These are phyloP conservation scores for Chimonanthus salicifolius DNA, from an alignment of 164 flowering plant species.

Conservation along the genomic window DNA sequence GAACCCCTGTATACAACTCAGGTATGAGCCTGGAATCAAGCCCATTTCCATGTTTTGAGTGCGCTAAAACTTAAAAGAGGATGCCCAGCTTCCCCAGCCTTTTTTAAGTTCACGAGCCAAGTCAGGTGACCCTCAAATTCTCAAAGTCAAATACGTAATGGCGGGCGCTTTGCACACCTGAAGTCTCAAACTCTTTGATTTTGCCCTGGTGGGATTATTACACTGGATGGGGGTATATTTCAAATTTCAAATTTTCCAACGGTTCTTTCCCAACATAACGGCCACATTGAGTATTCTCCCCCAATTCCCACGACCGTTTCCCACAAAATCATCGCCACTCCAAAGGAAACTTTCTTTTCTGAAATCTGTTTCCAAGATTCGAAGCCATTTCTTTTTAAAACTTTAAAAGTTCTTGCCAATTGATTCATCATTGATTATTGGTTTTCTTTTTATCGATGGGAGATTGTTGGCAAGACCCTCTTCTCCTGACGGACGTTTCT, in stretches of 20 bases:
- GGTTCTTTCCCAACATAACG: slow-evolving; percentile 12
- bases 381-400: slow-evolving; percentile 5
- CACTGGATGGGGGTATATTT: slow-evolving; percentile 10
- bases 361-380: slow-evolving; percentile 5
- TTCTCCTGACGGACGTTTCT: slow-evolving; percentile 60
- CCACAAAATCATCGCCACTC: slow-evolving; percentile 25
- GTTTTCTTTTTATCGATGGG: slow-evolving; percentile 22
- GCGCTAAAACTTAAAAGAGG: too few relatives aligned
- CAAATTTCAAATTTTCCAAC: slow-evolving; percentile 33
- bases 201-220: too few relatives aligned
- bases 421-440: not conserved
- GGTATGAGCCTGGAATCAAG: too few relatives aligned
- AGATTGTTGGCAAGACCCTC: slow-evolving; percentile 58
- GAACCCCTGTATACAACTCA: too few relatives aligned
- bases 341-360: slow-evolving; percentile 14
- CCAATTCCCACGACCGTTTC: slow-evolving; percentile 12
- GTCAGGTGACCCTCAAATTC: too few relatives aligned
- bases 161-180: too few relatives aligned
- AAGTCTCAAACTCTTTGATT: too few relatives aligned
- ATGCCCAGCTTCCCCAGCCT: too few relatives aligned
- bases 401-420: too few relatives aligned
- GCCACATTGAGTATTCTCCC: slow-evolving; percentile 5
- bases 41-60: too few relatives aligned
- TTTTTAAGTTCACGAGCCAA: too few relatives aligned
- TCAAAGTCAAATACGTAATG: too few relatives aligned